Percentiles rank a stretch among this genome's conserved stretches.
Evolutionary conservation across 1,284 basidiomycete genomes (phyloP).

Genomic region (Moesziomyces aphidis): DNA sequence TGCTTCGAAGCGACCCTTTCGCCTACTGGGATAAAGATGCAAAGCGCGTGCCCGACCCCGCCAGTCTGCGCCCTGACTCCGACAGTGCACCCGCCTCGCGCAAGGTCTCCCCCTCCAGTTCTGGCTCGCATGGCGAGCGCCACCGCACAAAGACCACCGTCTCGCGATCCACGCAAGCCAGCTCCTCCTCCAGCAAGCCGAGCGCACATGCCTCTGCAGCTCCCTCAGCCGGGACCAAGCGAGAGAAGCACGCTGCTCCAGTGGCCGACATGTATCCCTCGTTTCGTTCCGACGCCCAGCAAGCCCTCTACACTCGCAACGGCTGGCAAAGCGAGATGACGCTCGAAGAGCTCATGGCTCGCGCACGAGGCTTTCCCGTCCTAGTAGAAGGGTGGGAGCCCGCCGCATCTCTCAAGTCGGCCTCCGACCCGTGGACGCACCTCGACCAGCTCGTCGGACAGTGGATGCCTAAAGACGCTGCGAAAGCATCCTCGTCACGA

Average conservation of each 20-base stretch:
- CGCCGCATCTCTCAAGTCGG: conserved; percentile 2
- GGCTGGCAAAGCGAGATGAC: conserved; percentile 50
- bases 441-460: conserved; percentile 53
- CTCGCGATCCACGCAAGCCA: conserved; percentile 30
- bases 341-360: conserved; percentile 57
- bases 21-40: conserved; percentile 55
- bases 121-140: conserved; percentile 13
- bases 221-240: conserved; percentile 14
- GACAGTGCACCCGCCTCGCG: conserved; percentile 8
- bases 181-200: conserved; percentile 13
- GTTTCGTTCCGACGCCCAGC: conserved; percentile 20
- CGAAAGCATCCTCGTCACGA: not conserved
- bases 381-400: conserved; percentile 36
- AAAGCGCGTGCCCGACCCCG: conserved; percentile 35
- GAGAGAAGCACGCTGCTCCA: conserved; percentile 59
- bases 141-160: conserved; percentile 43
- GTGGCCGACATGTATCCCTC: conserved; percentile 57
- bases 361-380: conserved; percentile 20
- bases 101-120: conserved; percentile 22
- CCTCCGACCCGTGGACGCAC: conserved; percentile 55
- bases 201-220: conserved; percentile 7
- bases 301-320: conserved; percentile 34
- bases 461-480: conserved; percentile 50
- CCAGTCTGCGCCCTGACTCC: conserved; percentile 17
- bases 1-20: conserved; percentile 59